These are phyloP conservation scores for Carex pumila DNA, from an alignment of 176 grass and related monocot species.

Conservation along the genomic window DNA sequence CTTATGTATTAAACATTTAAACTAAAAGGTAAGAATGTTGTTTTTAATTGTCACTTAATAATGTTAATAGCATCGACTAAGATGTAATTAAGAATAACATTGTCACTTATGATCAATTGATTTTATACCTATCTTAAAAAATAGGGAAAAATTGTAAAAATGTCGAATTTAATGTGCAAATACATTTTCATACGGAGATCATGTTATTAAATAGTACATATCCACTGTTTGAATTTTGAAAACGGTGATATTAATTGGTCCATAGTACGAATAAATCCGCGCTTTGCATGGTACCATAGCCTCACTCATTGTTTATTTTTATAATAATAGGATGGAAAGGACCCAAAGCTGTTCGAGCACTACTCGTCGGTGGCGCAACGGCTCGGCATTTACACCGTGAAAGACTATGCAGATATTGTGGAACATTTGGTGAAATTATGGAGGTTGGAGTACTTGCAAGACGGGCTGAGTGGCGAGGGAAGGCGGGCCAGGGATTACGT, in stretches of 20 bases:
- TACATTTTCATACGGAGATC: too few species aligned
- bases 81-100: too few species aligned
- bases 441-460: slow-evolving; percentile 57
- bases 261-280: too few species aligned
- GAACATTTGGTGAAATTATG: slow-evolving; percentile 74
- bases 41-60: not conserved
- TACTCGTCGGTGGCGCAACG: slow-evolving; percentile 72
- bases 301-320: not conserved
- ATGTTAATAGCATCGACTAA: too few species aligned
- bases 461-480: slow-evolving; percentile 57
- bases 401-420: slow-evolving; percentile 81
- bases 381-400: slow-evolving; percentile 65
- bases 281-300: too few species aligned
- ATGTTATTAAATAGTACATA: too few species aligned
- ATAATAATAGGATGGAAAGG: slow-evolving; percentile 43
- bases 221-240: too few species aligned
- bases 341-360: slow-evolving; percentile 62
- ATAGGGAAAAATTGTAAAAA: too few species aligned
- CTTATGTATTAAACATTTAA: not conserved
- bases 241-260: too few species aligned
- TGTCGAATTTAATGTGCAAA: too few species aligned
- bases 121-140: too few species aligned
- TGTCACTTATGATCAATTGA: too few species aligned
- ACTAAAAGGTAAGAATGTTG: not conserved
- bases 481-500: slow-evolving; percentile 73